Base-by-base conservation (phyloP, 2,329 filamentous ascomycete genomes). In the Aspergillus neotritici region DNA sequence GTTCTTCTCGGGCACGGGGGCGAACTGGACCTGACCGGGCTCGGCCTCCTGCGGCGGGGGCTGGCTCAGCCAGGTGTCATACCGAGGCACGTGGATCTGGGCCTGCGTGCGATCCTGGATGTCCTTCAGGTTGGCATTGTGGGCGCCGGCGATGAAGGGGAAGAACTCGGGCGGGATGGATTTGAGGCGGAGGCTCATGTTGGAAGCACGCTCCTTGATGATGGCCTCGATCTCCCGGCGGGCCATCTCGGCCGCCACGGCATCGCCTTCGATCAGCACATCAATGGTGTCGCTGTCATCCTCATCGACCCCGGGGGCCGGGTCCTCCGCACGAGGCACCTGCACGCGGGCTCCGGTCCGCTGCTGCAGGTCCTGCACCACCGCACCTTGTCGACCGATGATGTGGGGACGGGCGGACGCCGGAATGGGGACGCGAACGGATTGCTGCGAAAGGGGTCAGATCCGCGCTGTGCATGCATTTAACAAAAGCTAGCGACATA, bases 151-250 rank as follows among this genome's bases (percentile, higher is more conserved):
- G 65, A 98, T 84, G 73, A 98, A 98, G 40, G 91, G 91, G 69
- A 93, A 98, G 67, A 93, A 94, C 63, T 95, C 89, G 17, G 88
- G 80, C 6, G 93, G 90, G 47, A 98, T 84, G 37, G 83, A 82
- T 66, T 84, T 87, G 52, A 98, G 69, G 56, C 86, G 87, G 44
- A 88, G 77, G 69, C 80, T 93, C 60, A 90, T 79, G 55, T 84
- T 91, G 43, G 87, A 84, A 41, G 86, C 83, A 49, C 88, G 83
- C 67, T 96, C 89, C 56, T 84, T 85, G 43, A 87, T 88, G 62
- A 97, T 96, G 58, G 84, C 84, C 58, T 87, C 77, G 57, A 98
- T 93, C 56, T 87, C 84, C 44, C 86, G 82, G 48, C 82, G 82
- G 43, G 93, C 93, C 66, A 88, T 81, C 52, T 87, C 86, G 40